phyloP scores from a whole-genome alignment of 495 filamentous ascomycete species.

The Penicillium salamii region DNA sequence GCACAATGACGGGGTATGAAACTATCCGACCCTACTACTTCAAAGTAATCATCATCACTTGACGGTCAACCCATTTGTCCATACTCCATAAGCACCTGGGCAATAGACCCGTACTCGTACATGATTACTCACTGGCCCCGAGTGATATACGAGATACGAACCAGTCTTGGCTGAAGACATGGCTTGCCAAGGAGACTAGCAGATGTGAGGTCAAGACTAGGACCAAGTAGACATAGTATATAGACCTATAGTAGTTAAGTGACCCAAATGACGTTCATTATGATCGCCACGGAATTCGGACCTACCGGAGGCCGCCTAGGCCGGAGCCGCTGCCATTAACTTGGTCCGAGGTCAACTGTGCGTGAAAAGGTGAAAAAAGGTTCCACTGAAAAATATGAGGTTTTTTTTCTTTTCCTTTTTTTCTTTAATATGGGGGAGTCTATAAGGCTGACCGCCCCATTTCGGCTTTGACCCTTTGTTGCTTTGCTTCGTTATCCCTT shows the following conservation, averaged over 20 bases:
- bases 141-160: too few relatives aligned
- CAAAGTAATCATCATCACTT: too few relatives aligned
- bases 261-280: neutral
- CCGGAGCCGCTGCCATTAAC: constrained; percentile 11
- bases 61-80: too few relatives aligned
- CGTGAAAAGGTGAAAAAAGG: neutral
- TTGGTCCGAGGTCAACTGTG: neutral
- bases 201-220: too few relatives aligned
- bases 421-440: too few relatives aligned
- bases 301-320: constrained; percentile 15
- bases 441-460: constrained; percentile 16
- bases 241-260: too few relatives aligned
- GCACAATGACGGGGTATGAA: too few relatives aligned
- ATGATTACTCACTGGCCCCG: too few relatives aligned
- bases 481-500: constrained; percentile 4
- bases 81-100: too few relatives aligned
- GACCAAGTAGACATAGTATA: too few relatives aligned
- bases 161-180: neutral
- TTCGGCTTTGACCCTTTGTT: neutral
- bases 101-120: too few relatives aligned
- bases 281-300: constrained; percentile 8
- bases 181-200: constrained; percentile 5
- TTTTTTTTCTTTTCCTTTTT: constrained; percentile 7
- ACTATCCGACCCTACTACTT: too few relatives aligned
- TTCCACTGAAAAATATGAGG: neutral